phyloP scores from a whole-genome alignment of 2,329 filamentous ascomycete genomes.

The Diaporthe velutina region DNA sequence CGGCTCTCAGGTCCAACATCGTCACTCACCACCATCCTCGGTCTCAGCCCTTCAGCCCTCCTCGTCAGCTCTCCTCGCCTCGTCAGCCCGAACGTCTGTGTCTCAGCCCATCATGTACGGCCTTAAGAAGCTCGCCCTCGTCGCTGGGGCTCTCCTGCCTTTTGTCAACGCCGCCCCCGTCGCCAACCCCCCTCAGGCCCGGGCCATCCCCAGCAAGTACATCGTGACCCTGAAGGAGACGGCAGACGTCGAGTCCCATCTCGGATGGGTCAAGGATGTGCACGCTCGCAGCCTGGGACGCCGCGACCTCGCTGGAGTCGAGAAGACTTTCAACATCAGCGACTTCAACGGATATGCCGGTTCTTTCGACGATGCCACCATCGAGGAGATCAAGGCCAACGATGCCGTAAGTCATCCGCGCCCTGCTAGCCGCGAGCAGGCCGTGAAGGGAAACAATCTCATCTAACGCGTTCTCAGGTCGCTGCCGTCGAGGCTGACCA shows the following conservation, averaged over 20 bases:
- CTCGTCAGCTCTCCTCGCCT: constrained; percentile 5
- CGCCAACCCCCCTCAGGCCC: background rate
- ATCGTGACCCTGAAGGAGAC: constrained; percentile 17
- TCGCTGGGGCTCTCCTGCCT: constrained; percentile 21
- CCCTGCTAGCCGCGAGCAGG: too few species aligned
- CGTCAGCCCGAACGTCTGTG: background rate
- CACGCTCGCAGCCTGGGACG: constrained; percentile 18
- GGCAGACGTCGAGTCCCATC: constrained; percentile 18
- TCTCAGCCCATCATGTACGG: constrained; percentile 20
- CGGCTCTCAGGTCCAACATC: background rate
- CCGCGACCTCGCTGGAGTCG: constrained; percentile 23
- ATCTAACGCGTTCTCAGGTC: constrained; percentile 14
- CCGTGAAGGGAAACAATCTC: too few species aligned
- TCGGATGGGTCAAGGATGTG: constrained; percentile 20
- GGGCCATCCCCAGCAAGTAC: constrained; percentile 26
- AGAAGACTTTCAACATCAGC: constrained; percentile 34
- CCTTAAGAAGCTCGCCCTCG: constrained; percentile 24
- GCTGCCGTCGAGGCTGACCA: constrained; percentile 35
- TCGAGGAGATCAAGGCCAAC: constrained; percentile 32
- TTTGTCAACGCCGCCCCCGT: constrained; percentile 22
- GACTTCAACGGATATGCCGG: constrained; percentile 31
- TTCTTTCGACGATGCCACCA: constrained; percentile 32
- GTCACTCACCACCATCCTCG: background rate
- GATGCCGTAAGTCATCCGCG: background rate
- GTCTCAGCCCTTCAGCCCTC: constrained; percentile 21